Base-by-base conservation (phyloP, 345 rosid species). In the Boechera retrofracta region DNA sequence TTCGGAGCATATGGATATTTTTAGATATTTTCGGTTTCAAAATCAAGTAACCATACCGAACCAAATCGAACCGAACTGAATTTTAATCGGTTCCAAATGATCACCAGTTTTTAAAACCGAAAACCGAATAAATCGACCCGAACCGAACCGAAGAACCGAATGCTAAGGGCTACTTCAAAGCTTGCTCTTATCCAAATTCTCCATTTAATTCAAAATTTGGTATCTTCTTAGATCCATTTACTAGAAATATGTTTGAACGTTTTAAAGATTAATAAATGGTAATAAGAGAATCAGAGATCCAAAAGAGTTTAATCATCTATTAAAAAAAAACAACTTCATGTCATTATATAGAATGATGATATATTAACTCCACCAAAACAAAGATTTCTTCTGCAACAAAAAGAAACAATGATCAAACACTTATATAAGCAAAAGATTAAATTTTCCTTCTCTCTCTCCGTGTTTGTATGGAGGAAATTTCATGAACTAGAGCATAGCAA, bases 401-500 rank as follows among this genome's bases (percentile, higher is more conserved):
- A 39, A 10, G 21, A 21, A 21, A 21, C 24, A 21, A 21, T 21
- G 24, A 21, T 21, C 24, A 21, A 21, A 21, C 24, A 21, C 24
- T 21, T 21, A 21, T 21, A 21, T 21, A 21, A 64, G 33, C 31
- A 52, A 53, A 53, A 62, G 10, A 55, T 65, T 33, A 26, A 66
- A 66, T 56, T 3, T 44, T 41, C 21, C 31, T 18, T 6, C 29
- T n/a, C 41, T 32, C 47, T 12, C 0, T 41, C 15, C 38, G 4
- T 57, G 66, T 67, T 32, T 76, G 36, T 39, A 31, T 68, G 74
- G 63, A 68, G 38, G 7, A 39, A 31, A 11, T 24, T 18, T 39
- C 32, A 71, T 49, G 54, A 29, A 57, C 72, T 52, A 89, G 73
- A 87, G 85, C 74, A 67, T 70, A 4, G 91, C 89, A 18, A 91